Evolutionary conservation across 202 grass and related monocot genomes (phyloP), one percentile per base, ranked within the genome.

Genomic region (Cymbopogon flexuosus): DNA sequence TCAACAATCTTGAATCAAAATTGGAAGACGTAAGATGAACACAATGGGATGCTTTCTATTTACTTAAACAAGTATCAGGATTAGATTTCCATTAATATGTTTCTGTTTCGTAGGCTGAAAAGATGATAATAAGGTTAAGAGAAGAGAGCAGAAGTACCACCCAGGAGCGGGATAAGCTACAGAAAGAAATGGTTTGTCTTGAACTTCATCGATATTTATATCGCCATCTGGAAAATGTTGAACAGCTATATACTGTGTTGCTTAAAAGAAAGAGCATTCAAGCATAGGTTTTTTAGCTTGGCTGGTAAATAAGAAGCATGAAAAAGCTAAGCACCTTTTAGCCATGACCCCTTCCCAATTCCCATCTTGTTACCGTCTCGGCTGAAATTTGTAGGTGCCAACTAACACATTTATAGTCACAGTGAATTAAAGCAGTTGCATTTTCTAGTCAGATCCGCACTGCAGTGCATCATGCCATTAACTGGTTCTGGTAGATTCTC

Each of bases 1-100:
- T 99, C 71, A 88, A 83, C 24, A 78, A 54, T 86, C 88, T 99
- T 40, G 90, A 96, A 90, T 82, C 68, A n/a, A 99, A 99, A 87
- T 89, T 99, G 86, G 87, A 90, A 54, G 89, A 93, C 87, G 96
- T 99, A 77, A 90, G 85, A 80, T 67, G 39, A 63, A 75, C 23
- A 9, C 35, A 73, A 57, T 80, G 79, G 46, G 57, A 47, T 70
- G 46, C 68, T 83, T 83, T 68, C 8, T 30, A 75, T 76, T 76
- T 41, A 27, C 70, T 57, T 30, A 10, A 83, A 73, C 74, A 79
- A 74, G 45, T 76, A 40, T 52, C 29, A 37, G 16, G 13, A 47
- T 73, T 21, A 62, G 8, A 62, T 75, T 39, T 39, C 86, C 22
- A 59, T 63, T 47, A 79, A 43, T 23, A 37, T 70, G 4, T 69